A percentile compares a stretch with the other conserved stretches of the same genome.
These are phyloP conservation scores for Erysimum cheiri DNA, from an alignment of 441 rosid species.

Conservation along the genomic window DNA sequence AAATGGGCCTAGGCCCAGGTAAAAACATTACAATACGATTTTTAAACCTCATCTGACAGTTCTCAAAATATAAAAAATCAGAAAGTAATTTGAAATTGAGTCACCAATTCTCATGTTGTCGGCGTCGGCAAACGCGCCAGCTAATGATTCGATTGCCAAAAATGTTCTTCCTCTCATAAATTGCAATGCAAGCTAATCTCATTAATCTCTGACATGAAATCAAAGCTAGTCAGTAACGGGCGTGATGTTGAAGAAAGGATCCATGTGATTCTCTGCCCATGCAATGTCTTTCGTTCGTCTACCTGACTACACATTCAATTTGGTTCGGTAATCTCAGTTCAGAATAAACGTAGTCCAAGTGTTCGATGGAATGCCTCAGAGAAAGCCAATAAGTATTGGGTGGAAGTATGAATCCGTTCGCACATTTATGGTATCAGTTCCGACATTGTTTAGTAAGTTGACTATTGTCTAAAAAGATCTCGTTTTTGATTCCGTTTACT, in stretches of 20 bases:
- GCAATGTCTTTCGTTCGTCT: not conserved
- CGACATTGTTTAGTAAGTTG: conserved; percentile 5
- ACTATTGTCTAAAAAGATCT: conserved; percentile 14
- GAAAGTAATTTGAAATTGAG: not conserved
- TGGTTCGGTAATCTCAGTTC: not conserved
- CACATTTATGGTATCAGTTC: not conserved
- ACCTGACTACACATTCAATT: not conserved
- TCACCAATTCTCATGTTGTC: not conserved
- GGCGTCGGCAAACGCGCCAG: not conserved
- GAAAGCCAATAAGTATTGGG: conserved; percentile 4
- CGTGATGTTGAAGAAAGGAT: not conserved
- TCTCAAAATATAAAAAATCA: too few species aligned
- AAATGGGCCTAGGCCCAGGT: too few species aligned
- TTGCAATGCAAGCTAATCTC: conserved; percentile 17
- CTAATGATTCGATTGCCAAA: not conserved
- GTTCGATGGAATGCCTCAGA: conserved; percentile 34
- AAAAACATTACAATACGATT: too few species aligned
- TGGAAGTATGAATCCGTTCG: conserved; percentile 17
- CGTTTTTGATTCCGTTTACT: conserved; percentile 16
- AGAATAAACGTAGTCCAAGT: not conserved
- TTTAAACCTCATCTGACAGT: too few species aligned
- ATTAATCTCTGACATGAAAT: not conserved
- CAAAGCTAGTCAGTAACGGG: too few species aligned
- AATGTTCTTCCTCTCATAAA: not conserved
- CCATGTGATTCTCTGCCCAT: conserved; percentile 7